Evolutionary conservation across 768 basidiomycete genomes (phyloP).

Genomic region (Coprinopsis marcescibilis): DNA sequence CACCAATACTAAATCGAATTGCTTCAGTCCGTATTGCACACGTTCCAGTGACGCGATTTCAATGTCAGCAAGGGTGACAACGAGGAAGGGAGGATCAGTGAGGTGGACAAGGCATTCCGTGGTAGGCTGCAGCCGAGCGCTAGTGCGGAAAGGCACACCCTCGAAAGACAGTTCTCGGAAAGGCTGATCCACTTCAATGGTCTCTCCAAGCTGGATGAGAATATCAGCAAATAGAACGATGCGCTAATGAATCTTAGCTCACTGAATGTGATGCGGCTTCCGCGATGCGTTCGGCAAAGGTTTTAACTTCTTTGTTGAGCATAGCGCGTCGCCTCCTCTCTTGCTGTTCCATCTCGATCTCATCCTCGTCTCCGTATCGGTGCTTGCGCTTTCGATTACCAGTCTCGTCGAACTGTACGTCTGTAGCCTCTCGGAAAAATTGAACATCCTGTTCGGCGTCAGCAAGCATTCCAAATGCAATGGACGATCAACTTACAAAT

Average conservation of each 20-base stretch:
- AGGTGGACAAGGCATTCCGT: conserved; percentile 96
- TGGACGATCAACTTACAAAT: conserved; percentile 50
- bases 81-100: conserved; percentile 92
- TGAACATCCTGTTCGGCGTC: conserved; percentile 71
- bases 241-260: conserved; percentile 20
- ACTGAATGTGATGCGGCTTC: conserved; percentile 78
- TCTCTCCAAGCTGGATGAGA: conserved; percentile 54
- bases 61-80: conserved; percentile 90
- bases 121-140: conserved; percentile 90
- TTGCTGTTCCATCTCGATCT: conserved; percentile 97
- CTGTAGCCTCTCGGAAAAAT: conserved; percentile 96
- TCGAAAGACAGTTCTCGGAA: conserved; percentile 97
- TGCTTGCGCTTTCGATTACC: conserved; percentile 98
- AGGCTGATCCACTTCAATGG: conserved; percentile 90
- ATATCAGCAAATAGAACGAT: conserved; percentile 6
- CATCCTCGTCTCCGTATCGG: conserved; percentile 97
- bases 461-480: conserved; percentile 7
- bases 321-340: conserved; percentile 85
- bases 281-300: conserved; percentile 88
- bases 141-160: conserved; percentile 94
- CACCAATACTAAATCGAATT: conserved; percentile 96
- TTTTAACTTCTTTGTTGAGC: conserved; percentile 91
- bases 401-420: conserved; percentile 97
- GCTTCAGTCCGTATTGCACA: conserved; percentile 92
- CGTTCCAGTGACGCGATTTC: conserved; percentile 96